Percentiles rank a stretch among this genome's conserved stretches.
Conservation (phyloP, 75 land plant species). For the Pinus albicaulis region DNA sequence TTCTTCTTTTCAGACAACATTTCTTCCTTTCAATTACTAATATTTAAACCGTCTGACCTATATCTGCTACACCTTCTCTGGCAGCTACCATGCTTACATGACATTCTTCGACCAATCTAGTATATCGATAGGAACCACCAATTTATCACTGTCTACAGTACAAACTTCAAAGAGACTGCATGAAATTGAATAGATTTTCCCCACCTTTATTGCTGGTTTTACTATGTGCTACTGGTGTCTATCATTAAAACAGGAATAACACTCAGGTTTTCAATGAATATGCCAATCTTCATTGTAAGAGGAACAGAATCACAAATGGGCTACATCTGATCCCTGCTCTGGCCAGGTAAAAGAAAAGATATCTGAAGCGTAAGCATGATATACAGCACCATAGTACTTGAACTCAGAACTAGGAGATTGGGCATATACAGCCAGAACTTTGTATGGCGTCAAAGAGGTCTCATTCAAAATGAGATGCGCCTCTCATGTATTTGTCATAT, state of each 20-base stretch:
- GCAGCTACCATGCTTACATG: conserved; percentile 48
- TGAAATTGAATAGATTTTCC: too few species aligned
- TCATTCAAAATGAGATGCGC: conserved; percentile 57
- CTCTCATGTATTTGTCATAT: conserved; percentile 67
- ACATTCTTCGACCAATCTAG: conserved; percentile 17
- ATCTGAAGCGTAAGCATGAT: conserved; percentile 78
- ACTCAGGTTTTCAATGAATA: conserved; percentile 75
- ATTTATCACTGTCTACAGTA: too few species aligned
- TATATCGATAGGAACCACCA: too few species aligned
- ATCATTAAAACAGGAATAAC: conserved; percentile 65
- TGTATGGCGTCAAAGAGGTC: conserved; percentile 75
- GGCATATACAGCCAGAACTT: conserved; percentile 86
- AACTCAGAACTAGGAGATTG: conserved; percentile 81
- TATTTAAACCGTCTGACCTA: too few species aligned
- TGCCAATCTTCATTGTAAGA: conserved; percentile 74
- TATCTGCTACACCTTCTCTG: conserved; percentile 65
- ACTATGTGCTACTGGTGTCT: conserved; percentile 36
- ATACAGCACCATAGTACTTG: conserved; percentile 84
- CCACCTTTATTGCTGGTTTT: too few species aligned
- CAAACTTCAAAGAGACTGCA: too few species aligned
- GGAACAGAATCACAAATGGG: conserved; percentile 40
- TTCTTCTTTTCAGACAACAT: too few species aligned
- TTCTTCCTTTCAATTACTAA: too few species aligned
- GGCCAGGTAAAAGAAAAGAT: conserved; percentile 85
- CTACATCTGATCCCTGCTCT: conserved; percentile 55